Evolutionary conservation across 2,329 filamentous ascomycete species (phyloP).

Genomic region (Aschersonia sp.): DNA sequence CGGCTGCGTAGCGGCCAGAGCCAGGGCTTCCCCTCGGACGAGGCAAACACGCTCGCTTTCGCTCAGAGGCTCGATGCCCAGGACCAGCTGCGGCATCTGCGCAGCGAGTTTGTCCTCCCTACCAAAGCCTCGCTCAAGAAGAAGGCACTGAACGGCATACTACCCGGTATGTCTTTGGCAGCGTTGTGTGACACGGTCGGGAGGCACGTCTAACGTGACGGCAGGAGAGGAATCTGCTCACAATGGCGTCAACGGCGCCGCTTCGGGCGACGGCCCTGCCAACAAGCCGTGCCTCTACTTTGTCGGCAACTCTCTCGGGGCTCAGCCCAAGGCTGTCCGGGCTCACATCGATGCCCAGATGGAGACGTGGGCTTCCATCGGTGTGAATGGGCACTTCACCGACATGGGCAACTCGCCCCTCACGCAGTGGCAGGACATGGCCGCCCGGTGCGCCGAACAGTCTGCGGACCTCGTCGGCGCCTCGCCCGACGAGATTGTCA

Average conservation of each 20-base stretch:
- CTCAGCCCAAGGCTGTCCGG: constrained; percentile 58
- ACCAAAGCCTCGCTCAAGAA: constrained; percentile 57
- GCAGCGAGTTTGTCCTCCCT: constrained; percentile 64
- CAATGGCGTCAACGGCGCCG: constrained; percentile 11
- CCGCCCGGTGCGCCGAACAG: constrained; percentile 55
- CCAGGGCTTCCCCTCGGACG: constrained; percentile 31
- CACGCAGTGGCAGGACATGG: constrained; percentile 62
- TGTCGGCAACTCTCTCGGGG: constrained; percentile 77
- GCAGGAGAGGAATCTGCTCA: not conserved
- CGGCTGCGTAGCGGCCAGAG: constrained; percentile 24
- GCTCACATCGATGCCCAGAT: constrained; percentile 58
- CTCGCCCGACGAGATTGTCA: constrained; percentile 56
- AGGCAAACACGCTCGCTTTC: constrained; percentile 28
- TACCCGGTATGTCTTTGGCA: constrained; percentile 18
- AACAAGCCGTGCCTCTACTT: constrained; percentile 49
- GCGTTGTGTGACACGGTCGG: too few relatives aligned
- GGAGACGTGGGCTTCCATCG: constrained; percentile 71
- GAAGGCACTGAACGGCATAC: constrained; percentile 34
- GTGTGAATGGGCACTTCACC: constrained; percentile 72
- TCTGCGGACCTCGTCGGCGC: constrained; percentile 67
- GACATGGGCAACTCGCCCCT: constrained; percentile 52
- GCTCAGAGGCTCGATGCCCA: constrained; percentile 40
- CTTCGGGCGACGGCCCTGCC: not conserved
- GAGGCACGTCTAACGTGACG: too few relatives aligned
- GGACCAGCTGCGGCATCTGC: constrained; percentile 45